Evolutionary conservation across 345 rosid species (phyloP).

Genomic region (Erodium maritimum): DNA sequence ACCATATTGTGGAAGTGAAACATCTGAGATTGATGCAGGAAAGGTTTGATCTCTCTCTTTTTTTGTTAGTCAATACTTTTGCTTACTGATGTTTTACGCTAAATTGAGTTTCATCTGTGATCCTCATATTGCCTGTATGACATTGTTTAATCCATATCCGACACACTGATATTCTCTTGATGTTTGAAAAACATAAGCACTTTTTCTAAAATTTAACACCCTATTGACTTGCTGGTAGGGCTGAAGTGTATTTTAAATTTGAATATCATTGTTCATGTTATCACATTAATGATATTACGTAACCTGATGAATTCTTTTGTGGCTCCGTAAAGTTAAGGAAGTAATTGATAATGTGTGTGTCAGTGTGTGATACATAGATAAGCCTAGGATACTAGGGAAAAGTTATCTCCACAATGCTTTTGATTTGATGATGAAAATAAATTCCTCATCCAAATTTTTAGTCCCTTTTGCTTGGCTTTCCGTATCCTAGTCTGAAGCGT

Average conservation of each 20-base stretch:
- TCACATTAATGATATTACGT: too few relatives aligned
- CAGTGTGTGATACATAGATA: too few relatives aligned
- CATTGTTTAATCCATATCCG: too few relatives aligned
- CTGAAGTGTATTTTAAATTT: background rate
- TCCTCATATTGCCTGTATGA: background rate
- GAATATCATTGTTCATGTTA: too few relatives aligned
- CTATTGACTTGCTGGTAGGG: background rate
- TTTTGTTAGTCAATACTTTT: background rate
- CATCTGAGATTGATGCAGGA: slow-evolving; percentile 26
- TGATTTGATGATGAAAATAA: background rate
- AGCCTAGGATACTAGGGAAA: too few relatives aligned
- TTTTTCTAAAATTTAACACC: background rate
- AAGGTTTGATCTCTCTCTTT: slow-evolving; percentile 24
- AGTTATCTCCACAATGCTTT: too few relatives aligned
- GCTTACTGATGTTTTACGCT: background rate
- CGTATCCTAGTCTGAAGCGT: background rate
- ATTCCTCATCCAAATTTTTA: background rate
- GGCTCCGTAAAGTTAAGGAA: background rate
- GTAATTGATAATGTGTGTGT: background rate
- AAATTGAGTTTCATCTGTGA: background rate
- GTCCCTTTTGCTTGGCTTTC: background rate
- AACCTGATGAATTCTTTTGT: too few relatives aligned
- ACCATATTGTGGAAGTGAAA: slow-evolving; percentile 78
- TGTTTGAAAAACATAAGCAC: background rate
- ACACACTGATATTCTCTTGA: too few relatives aligned